phyloP scores from a whole-genome alignment of 495 filamentous ascomycete species.

The Neurospora tetraspora region DNA sequence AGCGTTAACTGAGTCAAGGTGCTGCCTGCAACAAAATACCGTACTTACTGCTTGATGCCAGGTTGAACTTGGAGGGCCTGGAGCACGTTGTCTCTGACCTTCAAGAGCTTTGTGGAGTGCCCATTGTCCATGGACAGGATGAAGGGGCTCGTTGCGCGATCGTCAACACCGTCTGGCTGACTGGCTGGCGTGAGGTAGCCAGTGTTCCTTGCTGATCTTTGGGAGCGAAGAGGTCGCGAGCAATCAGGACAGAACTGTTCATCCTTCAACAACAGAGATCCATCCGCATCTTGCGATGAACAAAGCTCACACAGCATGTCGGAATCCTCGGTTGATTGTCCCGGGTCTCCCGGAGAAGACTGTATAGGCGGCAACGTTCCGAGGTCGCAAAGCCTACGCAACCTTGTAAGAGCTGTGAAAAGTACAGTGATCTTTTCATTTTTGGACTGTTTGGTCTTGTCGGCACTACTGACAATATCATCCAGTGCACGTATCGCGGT shows the following conservation, averaged over 20 bases:
- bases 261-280: background rate
- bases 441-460: background rate
- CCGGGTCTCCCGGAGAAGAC: background rate
- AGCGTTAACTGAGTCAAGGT: background rate
- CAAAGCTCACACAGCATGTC: background rate
- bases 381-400: conserved; percentile 4
- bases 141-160: background rate
- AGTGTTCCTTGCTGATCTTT: background rate
- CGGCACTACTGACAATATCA: background rate
- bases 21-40: background rate
- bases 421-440: background rate
- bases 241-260: background rate
- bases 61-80: background rate
- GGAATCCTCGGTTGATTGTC: background rate
- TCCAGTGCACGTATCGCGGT: background rate
- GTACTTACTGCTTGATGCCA: background rate
- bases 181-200: background rate
- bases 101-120: background rate
- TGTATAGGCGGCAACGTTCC: background rate
- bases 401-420: background rate
- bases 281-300: background rate
- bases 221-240: background rate
- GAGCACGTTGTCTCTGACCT: background rate
- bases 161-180: background rate
- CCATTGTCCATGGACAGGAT: background rate